These are phyloP conservation scores for Colletotrichum sp. DNA, from an alignment of 2,329 filamentous ascomycete genomes.

Conservation along the genomic window DNA sequence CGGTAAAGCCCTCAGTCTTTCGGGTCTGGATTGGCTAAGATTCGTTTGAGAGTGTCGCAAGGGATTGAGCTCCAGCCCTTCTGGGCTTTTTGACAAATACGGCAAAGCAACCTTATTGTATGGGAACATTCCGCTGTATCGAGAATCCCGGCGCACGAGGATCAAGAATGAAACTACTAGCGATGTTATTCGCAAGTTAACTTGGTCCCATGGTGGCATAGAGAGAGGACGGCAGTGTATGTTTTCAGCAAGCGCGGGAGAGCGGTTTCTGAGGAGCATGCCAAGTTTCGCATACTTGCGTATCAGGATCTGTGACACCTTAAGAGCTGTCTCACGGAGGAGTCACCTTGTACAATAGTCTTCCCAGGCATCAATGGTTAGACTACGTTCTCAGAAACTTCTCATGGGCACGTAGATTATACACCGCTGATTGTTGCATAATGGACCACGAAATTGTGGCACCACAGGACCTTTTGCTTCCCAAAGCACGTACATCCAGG, in stretches of 20 bases:
- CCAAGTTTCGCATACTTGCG: not conserved
- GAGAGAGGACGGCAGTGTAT: not conserved
- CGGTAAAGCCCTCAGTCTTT: not conserved
- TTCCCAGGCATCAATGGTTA: too few species aligned
- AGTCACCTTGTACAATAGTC: not conserved
- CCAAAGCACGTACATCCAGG: rapidly evolving
- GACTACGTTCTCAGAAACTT: too few species aligned
- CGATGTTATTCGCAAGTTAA: not conserved
- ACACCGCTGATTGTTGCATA: too few species aligned
- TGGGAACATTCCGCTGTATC: too few species aligned
- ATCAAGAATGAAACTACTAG: not conserved
- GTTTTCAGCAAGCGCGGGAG: not conserved
- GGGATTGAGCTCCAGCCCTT: not conserved
- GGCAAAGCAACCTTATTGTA: not conserved
- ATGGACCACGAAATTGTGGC: not conserved
- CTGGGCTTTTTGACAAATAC: not conserved
- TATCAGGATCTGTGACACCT: not conserved
- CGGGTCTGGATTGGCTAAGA: not conserved
- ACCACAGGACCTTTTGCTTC: not conserved
- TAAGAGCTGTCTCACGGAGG: not conserved
- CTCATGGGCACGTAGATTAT: too few species aligned
- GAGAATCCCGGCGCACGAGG: not conserved
- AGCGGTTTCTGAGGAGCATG: not conserved
- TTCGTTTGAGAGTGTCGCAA: not conserved
- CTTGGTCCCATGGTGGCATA: not conserved